Evolutionary conservation across 108 stramenopile genomes (phyloP), one percentile per base, ranked within the genome.

Genomic region (Conticribra weissflogii): DNA sequence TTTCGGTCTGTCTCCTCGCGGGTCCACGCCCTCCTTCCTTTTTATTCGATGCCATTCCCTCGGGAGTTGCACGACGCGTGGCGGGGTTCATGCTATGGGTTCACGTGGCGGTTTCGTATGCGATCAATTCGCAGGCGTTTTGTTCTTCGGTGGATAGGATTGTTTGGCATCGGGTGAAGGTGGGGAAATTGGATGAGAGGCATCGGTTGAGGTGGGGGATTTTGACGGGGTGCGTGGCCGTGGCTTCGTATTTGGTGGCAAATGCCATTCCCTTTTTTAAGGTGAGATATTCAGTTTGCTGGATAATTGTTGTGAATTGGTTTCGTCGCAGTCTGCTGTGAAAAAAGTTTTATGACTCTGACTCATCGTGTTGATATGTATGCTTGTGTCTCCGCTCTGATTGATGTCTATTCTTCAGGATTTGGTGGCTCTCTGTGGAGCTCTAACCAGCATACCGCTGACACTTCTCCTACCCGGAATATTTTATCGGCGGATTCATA

Each of bases 101-200:
- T 28, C 90, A 91, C 72, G 86, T 91, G 1, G 86, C 83, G 7
- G 90, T 91, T 2, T 84, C 82, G 15, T 91, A 85, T 58, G 87
- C 90, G 23, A 91, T 91, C 54, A 91, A 91, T 61, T 82, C 80
- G 21, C 87, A 91, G 57, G 90, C 87, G 16, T 78, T 91, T 58
- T 88, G 87, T 66, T 60, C 82, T n/a, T 85, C 84, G 5, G 63
- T 88, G 57, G 90, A 91, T 62, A 82, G 87, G 29, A 29, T 81
- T 12, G 79, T 78, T 36, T 80, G 83, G 48, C 57, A 79, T 36
- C 55, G 53, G 7, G 14, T 81, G 45, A 51, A 56, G 17, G 46
- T 55, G 53, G 50, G 70, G 27, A 30, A 16, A 57, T 57, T 74
- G 18, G 49, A 28, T 45, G 41, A 59, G 29, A 47, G 51, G 22